Base-by-base conservation (phyloP, 2,329 filamentous ascomycete species). In the Aspergillus sp. region DNA sequence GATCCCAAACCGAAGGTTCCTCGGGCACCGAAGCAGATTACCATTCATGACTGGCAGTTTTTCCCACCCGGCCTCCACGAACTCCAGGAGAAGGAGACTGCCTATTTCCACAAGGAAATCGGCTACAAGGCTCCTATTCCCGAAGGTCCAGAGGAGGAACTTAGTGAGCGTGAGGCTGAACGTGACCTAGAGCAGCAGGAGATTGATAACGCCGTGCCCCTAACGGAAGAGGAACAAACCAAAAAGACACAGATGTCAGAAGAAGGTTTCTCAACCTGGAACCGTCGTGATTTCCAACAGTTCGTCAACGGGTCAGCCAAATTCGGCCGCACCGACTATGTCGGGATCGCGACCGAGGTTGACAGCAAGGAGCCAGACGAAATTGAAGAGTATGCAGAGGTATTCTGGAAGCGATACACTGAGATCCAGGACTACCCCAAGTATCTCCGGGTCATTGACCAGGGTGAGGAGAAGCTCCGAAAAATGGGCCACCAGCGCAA, bases 41-140 rank as follows among this genome's bases (percentile, higher is more conserved):
- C 87, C 4, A 89, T 96, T 41, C 93, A 98, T 68, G 95, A 99
- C 74, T 98, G 96, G 74, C 95, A 99, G 69, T 99, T 99, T 78
- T 99, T 96, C 74, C 93, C 93, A 0, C 81, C 87, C 0, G 84
- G 88, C 44, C 85, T 99, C 9, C 85, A 88, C 26, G 92, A 97
- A 66, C 82, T 99, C 7, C 95, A 99, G 72, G 95, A 99, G 62
- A 91, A 93, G 67, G 95, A 99, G 77, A 99, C 95, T 0, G 93
- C 95, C 0, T 96, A 84, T 72, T 97, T 96, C 73, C 89, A 95
- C 62, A 98, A 98, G 75, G 92, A 98, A 72, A 96, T 98, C 65
- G 89, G 89, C 24, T 96, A 98, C 78, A 97, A 97, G 73, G 91
- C 95, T 17, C 91, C 91, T 15, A 81, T 98, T n/a, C 77, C 88